Base-by-base conservation (phyloP, 1,284 basidiomycete species). In the Tilletia indica region DNA sequence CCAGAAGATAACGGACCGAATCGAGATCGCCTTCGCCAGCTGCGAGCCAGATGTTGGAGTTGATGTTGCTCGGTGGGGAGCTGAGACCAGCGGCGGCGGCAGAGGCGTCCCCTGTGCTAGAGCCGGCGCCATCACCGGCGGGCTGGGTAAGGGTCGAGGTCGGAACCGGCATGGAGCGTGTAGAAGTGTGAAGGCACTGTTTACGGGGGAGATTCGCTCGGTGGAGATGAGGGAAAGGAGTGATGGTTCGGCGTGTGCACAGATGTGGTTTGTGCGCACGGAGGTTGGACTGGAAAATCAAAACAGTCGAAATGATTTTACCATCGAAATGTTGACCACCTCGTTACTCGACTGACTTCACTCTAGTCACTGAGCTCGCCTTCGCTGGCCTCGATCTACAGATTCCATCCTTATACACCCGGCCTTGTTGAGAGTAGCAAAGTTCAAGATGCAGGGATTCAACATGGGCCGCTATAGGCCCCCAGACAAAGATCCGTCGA, bases 21-120 rank as follows among this genome's bases (percentile, higher is more conserved):
- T 75, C 75, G 4, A 80, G 70, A 49, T 83, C 80, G 58, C 82
- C 82, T 67, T 84, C 82, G 25, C 76, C 79, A 0, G 81, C 82
- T 1, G 82, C 82, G 25, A 82, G 74, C 82, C 82, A 84, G 70
- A 84, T 79, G 73, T 84, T 84, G 51, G 58, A 63, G 58, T 63
- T 63, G 36, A 63, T 25, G 25, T 63, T 16, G 14, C 19, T 38
- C 9, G 34, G 51, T n/a, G 51, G 19, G 19, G 25, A 31, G n/a
- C n/a, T 21, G 42, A 45, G 42, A 45, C 42, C 42, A 45, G 42
- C 42, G 42, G 42, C 42, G 14, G 42, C 42, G 42, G 42, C 42
- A 3, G 42, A 14, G 14, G 42, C 14, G 42, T 45, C 14, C 42
- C 6, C 42, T n/a, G 51, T 8, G 51, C n/a, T 54, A 8, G 51